Base-by-base conservation (phyloP, 768 basidiomycete genomes). In the Serpula lacrymans region DNA sequence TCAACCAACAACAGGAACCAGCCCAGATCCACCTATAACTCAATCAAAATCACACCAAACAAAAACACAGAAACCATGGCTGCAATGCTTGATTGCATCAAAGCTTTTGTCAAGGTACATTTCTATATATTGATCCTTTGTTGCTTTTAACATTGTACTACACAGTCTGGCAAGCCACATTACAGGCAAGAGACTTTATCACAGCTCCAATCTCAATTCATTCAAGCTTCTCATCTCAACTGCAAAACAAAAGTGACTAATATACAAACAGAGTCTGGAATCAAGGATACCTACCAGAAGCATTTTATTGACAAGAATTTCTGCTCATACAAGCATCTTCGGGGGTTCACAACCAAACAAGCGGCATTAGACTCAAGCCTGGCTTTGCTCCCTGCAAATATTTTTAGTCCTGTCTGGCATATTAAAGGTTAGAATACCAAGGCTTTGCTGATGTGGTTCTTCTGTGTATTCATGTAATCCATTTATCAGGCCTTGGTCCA, bases 241-340 rank as follows among this genome's bases (percentile, higher is more conserved):
- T 31, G 40, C 1, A 46, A 53, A 22, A 49, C 54, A 7, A 45
- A 44, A 12, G 39, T 51, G 24, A 47, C 48, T 24, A 48, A 41
- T 5, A 36, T 32, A 16, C 46, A 47, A 5, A 69, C 64, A 12
- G 44, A 51, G 2, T 37, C 52, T 0, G 66, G 66, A 0, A 44
- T 65, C 27, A 67, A 69, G 43, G 67, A 69, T 34, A 60, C 56
- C 5, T 59, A 54, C 37, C 62, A 59, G 27, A 42, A 47, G 1
- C 25, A 39, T 14, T 65, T 64, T 33, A 5, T 63, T 1, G 52
- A 65, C 1, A 32, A 36, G 17, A 11, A 62, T 0, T 50, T 54
- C 26, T 26, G 27, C 3, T 42, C 56, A 0, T 53, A 57, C 28
- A 49, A 57, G 11, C n/a, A n/a, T n/a, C n/a, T n/a, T n/a, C n/a